Evolutionary conservation across 2,329 filamentous ascomycete genomes (phyloP).

Genomic region (Talaromyces rugulosus): DNA sequence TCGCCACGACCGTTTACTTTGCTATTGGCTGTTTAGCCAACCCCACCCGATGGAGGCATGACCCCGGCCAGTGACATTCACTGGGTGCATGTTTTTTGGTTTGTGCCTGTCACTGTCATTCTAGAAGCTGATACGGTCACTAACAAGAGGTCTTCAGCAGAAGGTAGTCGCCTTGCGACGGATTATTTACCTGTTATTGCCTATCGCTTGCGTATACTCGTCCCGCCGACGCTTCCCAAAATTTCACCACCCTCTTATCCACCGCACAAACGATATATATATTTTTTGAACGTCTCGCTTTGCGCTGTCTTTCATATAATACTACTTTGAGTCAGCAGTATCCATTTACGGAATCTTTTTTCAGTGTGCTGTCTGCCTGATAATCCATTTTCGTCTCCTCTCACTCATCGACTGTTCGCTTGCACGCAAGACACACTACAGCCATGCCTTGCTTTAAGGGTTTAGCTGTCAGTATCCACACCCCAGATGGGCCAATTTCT

Average conservation of each 20-base stretch:
- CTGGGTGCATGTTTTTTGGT: slow-evolving; percentile 9
- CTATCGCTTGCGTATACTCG: background rate
- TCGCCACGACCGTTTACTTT: background rate
- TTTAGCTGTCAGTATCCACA: slow-evolving; percentile 95
- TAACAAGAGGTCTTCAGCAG: background rate
- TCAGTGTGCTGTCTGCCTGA: background rate
- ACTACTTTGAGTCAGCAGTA: background rate
- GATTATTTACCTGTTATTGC: background rate
- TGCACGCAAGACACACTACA: slow-evolving; percentile 4
- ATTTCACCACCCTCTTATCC: background rate
- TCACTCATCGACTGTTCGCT: background rate
- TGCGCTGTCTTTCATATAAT: background rate
- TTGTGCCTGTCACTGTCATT: background rate
- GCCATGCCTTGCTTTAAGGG: slow-evolving; percentile 96
- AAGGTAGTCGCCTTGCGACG: background rate
- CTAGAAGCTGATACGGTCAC: background rate
- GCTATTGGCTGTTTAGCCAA: slow-evolving; percentile 10
- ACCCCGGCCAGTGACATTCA: slow-evolving; percentile 13
- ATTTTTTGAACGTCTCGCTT: background rate
- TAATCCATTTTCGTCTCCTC: background rate
- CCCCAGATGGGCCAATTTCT: slow-evolving; percentile 70
- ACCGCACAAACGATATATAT: background rate
- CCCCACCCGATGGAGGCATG: slow-evolving; percentile 16
- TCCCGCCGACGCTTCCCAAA: background rate
- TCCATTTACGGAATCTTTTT: background rate